Evolutionary conservation across 192 early-diverging fungal genomes (phyloP).

Genomic region (Podila clonocystis): DNA sequence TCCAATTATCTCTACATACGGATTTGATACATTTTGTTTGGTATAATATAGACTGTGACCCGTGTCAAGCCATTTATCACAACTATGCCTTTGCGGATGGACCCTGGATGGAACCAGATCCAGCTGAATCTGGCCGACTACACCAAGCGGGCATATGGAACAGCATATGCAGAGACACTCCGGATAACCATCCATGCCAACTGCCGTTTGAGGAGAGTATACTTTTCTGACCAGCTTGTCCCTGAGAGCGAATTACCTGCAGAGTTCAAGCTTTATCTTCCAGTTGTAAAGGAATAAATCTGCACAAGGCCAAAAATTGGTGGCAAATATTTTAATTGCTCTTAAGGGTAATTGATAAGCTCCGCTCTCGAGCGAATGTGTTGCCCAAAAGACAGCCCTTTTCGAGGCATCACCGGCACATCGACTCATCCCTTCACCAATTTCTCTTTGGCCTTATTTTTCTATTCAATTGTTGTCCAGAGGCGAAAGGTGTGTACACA

Average conservation of each 20-base stretch:
- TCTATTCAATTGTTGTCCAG: no score
- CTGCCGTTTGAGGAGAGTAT: slow-evolving; percentile 86
- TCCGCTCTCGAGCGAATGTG: no score
- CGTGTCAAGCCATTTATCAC: slow-evolving; percentile 88
- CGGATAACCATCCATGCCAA: slow-evolving; percentile 94
- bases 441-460: no score
- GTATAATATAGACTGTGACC: slow-evolving; percentile 68
- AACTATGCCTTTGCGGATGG: slow-evolving; percentile 92
- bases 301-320: no score
- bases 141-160: slow-evolving; percentile 88
- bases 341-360: no score
- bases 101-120: slow-evolving; percentile 97
- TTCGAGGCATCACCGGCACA: no score
- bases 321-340: no score
- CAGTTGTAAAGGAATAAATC: slow-evolving; percentile 64
- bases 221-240: slow-evolving; percentile 92
- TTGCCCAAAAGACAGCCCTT: no score
- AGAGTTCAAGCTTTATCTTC: slow-evolving; percentile 92
- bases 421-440: no score
- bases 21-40: no score
- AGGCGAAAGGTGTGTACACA: no score
- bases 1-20: neutral
- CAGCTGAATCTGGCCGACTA: slow-evolving; percentile 90
- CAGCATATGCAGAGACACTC: slow-evolving; percentile 86
- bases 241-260: slow-evolving; percentile 92